These are phyloP conservation scores for Pharnaceum exiguum DNA, from an alignment of 148 eudicot species.

Conservation along the genomic window DNA sequence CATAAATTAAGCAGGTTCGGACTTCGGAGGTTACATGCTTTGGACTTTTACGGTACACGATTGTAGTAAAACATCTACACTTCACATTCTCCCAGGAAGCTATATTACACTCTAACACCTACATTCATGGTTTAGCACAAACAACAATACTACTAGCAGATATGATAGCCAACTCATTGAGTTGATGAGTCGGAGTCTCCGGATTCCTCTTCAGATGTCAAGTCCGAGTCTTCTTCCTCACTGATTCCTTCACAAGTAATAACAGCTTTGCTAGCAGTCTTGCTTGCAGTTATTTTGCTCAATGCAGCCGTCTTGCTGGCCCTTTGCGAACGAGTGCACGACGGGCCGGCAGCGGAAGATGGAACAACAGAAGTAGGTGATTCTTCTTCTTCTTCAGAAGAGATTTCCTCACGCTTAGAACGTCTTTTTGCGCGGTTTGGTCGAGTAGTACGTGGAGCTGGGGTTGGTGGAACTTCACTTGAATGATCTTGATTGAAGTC, in stretches of 20 bases:
- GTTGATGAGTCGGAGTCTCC: constrained; percentile 30
- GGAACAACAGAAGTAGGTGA: constrained; percentile 51
- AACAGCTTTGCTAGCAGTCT: constrained; percentile 20
- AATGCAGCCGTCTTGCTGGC: constrained; percentile 94
- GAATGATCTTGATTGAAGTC: constrained; percentile 35
- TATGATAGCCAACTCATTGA: constrained; percentile 11
- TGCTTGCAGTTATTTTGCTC: constrained; percentile 55
- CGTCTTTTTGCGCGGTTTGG: constrained; percentile 53
- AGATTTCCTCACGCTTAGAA: constrained; percentile 47
- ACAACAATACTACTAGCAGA: constrained; percentile 9
- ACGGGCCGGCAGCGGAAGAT: constrained; percentile 27
- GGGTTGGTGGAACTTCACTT: constrained; percentile 61
- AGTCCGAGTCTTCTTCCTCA: constrained; percentile 45
- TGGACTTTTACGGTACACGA: no score
- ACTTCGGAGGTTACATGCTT: no score
- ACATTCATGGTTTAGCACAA: no score
- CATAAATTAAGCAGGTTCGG: no score
- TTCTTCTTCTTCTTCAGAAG: constrained; percentile 73
- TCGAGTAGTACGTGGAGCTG: constrained; percentile 50
- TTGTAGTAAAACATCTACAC: no score
- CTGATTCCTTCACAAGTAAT: constrained; percentile 40
- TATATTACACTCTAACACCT: no score
- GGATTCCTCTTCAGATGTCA: constrained; percentile 58
- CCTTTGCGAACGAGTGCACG: constrained; percentile 67
- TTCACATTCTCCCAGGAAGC: no score